Evolutionary conservation across 306 rosid genomes (phyloP), one percentile per base, ranked within the genome.

Genomic region (Cercis canadensis): DNA sequence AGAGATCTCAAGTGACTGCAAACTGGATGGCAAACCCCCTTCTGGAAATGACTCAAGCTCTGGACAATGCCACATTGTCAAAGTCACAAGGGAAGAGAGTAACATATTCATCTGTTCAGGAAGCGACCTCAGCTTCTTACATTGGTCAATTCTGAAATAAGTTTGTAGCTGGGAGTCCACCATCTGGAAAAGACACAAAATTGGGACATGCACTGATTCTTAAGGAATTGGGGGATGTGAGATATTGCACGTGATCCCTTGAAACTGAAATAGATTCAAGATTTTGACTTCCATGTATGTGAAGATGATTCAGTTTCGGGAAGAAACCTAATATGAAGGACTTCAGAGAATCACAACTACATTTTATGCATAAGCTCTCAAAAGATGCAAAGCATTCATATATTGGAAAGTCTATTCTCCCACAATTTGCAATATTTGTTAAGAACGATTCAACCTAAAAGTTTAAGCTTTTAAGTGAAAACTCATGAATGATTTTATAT

Each of bases 41-140:
- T 51, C 64, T 29, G 70, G 62, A 58, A 75, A 75, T 13, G 69
- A 50, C 66, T 59, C 75, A 15, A 75, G 55, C 14, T 75, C 54
- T 60, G 62, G 68, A 32, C 80, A 75, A 2, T 39, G 37, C 15
- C 4, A 29, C 40, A 67, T 39, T 5, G 9, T 39, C 50, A 67
- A 14, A 6, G 54, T 47, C 56, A 52, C 47, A 32, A 76, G 70
- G 47, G 57, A 68, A 31, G 80, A 64, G 37, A 67, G 69, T 24
- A 52, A 18, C 11, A 32, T 32, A 16, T 18, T 58, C 75, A 76
- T 76, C 16, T 33, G 56, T 13, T 51, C 50, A 1, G 64, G 65
- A 0, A 60, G 62, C 3, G 57, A 60, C 57, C 41, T 40, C 29
- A 76, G 18, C 29, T 36, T 67, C 49, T 39, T 40, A 14, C 62